Evolutionary conservation across 176 grass and related monocot species (phyloP).

Genomic region (Eragrostis curvula): DNA sequence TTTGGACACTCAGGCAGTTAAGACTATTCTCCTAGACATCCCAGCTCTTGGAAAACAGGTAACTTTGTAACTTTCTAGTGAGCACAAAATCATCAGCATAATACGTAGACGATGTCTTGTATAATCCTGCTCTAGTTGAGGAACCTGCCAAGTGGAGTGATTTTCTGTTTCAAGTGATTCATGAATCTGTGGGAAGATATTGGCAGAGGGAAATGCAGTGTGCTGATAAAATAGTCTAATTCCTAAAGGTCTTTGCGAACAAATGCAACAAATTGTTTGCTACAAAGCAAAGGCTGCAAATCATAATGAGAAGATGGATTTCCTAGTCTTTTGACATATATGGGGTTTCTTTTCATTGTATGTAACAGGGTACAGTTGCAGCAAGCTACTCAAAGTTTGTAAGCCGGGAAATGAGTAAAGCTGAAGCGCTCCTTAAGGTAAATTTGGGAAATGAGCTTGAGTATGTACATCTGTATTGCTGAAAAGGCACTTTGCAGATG

Average conservation of each 20-base stretch:
- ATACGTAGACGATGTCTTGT: not conserved
- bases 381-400: constrained; percentile 98
- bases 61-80: constrained; percentile 49
- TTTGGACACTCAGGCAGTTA: constrained; percentile 96
- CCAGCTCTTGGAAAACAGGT: constrained; percentile 97
- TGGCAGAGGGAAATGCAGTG: not conserved
- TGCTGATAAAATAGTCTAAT: constrained; percentile 19
- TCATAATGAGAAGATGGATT: not conserved
- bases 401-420: constrained; percentile 99
- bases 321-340: constrained; percentile 18
- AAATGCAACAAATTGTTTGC: constrained; percentile 18
- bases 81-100: constrained; percentile 29
- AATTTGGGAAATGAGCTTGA: not conserved
- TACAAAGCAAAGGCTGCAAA: not conserved
- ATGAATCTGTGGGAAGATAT: constrained; percentile 33
- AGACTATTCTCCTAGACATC: constrained; percentile 92
- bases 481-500: constrained; percentile 15
- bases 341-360: constrained; percentile 35
- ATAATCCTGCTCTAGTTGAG: not conserved
- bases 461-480: not conserved
- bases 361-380: constrained; percentile 65
- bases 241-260: not conserved
- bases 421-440: constrained; percentile 99
- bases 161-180: constrained; percentile 35
- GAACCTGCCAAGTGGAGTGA: not conserved